Evolutionary conservation across 2,329 filamentous ascomycete species (phyloP), one percentile per base, ranked within the genome.

Genomic region (Chrysoporthe deuterocubensis): DNA sequence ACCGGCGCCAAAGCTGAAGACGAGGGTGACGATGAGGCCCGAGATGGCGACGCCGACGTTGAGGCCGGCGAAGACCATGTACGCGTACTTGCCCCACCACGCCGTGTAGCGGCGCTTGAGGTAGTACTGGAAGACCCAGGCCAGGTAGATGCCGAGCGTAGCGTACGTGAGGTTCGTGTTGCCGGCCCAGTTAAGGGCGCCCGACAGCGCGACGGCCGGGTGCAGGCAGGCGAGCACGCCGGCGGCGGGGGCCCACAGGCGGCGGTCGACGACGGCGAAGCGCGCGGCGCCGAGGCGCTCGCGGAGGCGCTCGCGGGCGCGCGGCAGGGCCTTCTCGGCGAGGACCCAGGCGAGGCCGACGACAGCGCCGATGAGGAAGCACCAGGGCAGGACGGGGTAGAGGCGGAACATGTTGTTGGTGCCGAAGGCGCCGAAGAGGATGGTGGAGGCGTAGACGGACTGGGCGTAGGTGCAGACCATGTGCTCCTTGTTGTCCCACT

Each of bases 271-370:
- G n/a, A 34, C 16, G 8, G 61, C 3, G 48, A 63, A 82, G 6
- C 85, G 73, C 4, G 79, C 62, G 2, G 83, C 74, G 14, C 84
- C 85, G 7, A 86, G 72, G 1, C 83, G 83, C 71, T 86, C 87
- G 2, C 83, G 84, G 11, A 84, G 71, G 40, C 86, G 74, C 0
- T 83, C 79, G 73, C 82, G 83, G 67, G 76, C 76, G 0, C 84
- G 83, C 0, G 84, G 84, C 50, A 87, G 81, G 1, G 82, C 83
- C 32, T 84, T 85, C 83, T 85, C 87, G 4, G 87, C 77, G 0
- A 87, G 81, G 0, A 84, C 82, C 1, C 85, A 84, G 0, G 84
- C 86, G 74, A 87, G 88, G 75, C 87, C 86, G 4, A 83, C 85
- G 73, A 84, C 85, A 71, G 84, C 81, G 18, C 81, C 81, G 11